phyloP scores from a whole-genome alignment of 2,329 filamentous ascomycete genomes.

The Zymoseptoria tritici region DNA sequence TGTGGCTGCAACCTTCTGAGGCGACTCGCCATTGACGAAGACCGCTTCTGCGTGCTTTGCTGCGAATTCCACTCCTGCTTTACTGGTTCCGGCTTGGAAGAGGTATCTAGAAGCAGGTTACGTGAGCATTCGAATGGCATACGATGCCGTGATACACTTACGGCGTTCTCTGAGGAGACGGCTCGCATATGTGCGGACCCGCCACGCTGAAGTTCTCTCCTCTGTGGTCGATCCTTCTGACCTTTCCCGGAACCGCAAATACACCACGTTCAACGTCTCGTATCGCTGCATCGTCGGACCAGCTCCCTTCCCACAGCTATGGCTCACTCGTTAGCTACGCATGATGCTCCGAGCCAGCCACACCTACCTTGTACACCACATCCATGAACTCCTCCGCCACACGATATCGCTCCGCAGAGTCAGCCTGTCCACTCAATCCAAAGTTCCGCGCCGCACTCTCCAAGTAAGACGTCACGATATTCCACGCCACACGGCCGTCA shows the following conservation, averaged over 20 bases:
- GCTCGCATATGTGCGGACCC: slow-evolving; percentile 57
- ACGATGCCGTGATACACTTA: too few species aligned
- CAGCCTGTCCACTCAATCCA: slow-evolving; percentile 44
- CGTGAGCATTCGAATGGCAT: too few species aligned
- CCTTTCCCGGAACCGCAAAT: slow-evolving; percentile 50
- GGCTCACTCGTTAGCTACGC: slow-evolving; percentile 1
- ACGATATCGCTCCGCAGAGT: slow-evolving; percentile 59
- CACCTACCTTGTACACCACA: slow-evolving; percentile 45
- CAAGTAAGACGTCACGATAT: slow-evolving; percentile 59
- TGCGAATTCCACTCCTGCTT: slow-evolving; percentile 56
- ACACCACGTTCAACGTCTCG: slow-evolving; percentile 50
- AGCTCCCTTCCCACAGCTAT: slow-evolving; percentile 54
- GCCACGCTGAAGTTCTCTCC: slow-evolving; percentile 57
- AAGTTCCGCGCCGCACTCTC: slow-evolving; percentile 58
- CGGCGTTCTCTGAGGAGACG: slow-evolving; percentile 58
- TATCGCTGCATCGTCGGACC: slow-evolving; percentile 57
- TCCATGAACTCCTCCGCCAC: slow-evolving; percentile 56
- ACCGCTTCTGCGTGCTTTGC: slow-evolving; percentile 64
- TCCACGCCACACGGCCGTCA: slow-evolving; percentile 43
- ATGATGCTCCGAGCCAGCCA: too few species aligned
- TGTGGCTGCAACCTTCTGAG: slow-evolving; percentile 34
- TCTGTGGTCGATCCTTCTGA: slow-evolving; percentile 57
- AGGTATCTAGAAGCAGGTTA: slow-evolving; percentile 35
- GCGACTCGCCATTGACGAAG: slow-evolving; percentile 59
- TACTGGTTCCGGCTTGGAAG: slow-evolving; percentile 60